These are phyloP conservation scores for Candida bentonensis DNA, from an alignment of 805 yeast species.

Conservation along the genomic window DNA sequence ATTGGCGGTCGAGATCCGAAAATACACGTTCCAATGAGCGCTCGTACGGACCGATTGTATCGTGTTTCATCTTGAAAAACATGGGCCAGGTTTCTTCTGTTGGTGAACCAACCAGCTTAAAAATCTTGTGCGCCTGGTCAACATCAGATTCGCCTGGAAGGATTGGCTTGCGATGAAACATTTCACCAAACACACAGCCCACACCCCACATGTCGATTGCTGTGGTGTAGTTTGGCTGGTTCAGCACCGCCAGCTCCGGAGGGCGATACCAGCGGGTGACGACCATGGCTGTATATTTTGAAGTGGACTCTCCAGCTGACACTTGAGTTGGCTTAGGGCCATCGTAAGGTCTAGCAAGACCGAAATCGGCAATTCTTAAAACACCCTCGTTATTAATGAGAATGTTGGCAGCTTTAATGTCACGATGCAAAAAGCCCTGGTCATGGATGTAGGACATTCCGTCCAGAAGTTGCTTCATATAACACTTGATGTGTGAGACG, in stretches of 20 bases:
- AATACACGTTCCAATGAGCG: slow-evolving; percentile 29
- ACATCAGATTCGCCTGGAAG: slow-evolving; percentile 73
- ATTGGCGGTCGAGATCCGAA: slow-evolving; percentile 14
- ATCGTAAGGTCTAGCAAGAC: slow-evolving; percentile 65
- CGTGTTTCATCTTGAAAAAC: slow-evolving; percentile 40
- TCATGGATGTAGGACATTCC: slow-evolving; percentile 76
- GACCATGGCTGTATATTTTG: slow-evolving; percentile 49
- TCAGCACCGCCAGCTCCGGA: slow-evolving; percentile 69
- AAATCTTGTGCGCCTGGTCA: slow-evolving; percentile 76
- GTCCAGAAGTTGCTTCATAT: slow-evolving; percentile 59
- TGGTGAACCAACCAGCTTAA: slow-evolving; percentile 75
- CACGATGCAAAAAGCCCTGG: slow-evolving; percentile 58
- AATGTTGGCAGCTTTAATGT: slow-evolving; percentile 92
- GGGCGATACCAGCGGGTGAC: slow-evolving; percentile 98
- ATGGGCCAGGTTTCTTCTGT: slow-evolving; percentile 43
- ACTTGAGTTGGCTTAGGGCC: slow-evolving; percentile 44
- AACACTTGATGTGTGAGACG: slow-evolving; percentile 64
- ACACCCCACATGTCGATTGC: slow-evolving; percentile 97
- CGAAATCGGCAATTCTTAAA: slow-evolving; percentile 89
- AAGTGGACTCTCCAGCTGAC: slow-evolving; percentile 28
- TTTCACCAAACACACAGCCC: slow-evolving; percentile 91
- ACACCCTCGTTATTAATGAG: slow-evolving; percentile 63
- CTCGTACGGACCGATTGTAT: slow-evolving; percentile 16
- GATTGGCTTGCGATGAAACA: slow-evolving; percentile 70
- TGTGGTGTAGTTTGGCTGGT: slow-evolving; percentile 76